Conservation (phyloP, 2,329 filamentous ascomycete species). For the Ophiosphaerella narmari region DNA sequence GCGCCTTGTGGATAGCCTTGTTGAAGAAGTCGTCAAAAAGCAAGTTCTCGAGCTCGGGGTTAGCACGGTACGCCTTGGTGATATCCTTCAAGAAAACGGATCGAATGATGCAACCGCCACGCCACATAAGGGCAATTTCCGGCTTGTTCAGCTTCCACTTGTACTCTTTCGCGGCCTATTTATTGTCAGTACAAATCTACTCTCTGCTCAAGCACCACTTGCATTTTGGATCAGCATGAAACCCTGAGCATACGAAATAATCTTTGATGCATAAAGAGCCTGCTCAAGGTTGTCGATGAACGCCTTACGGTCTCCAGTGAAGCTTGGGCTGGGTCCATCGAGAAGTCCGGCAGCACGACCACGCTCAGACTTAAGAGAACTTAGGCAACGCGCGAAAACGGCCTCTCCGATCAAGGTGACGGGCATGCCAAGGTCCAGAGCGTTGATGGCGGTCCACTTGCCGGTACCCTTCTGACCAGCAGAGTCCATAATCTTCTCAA, state of each 20-base stretch:
- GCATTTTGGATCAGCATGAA: slow-evolving; percentile 99
- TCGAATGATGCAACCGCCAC: slow-evolving; percentile 99
- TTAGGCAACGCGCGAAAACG: slow-evolving; percentile 93
- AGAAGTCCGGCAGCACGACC: slow-evolving; percentile 78
- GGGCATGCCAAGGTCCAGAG: slow-evolving; percentile 96
- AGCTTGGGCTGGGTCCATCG: slow-evolving; percentile 74
- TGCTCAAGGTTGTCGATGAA: slow-evolving; percentile 98
- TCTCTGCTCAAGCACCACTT: slow-evolving; percentile 43
- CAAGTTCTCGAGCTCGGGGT: slow-evolving; percentile 95
- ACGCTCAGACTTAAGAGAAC: slow-evolving; percentile 93
- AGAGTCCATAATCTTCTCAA: slow-evolving; percentile 99
- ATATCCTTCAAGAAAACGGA: slow-evolving; percentile 99
- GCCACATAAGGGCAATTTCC: slow-evolving; percentile 99
- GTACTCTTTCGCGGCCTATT: slow-evolving; percentile 90
- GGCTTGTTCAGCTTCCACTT: slow-evolving; percentile 99
- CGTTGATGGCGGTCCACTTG: slow-evolving; percentile 99
- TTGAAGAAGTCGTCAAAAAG: slow-evolving; percentile 99
- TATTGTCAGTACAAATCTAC: slow-evolving; percentile 7
- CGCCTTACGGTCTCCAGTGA: slow-evolving; percentile 87
- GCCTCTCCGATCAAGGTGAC: slow-evolving; percentile 98
- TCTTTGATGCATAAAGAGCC: slow-evolving; percentile 98
- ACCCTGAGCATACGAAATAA: slow-evolving; percentile 98
- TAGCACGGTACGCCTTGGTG: slow-evolving; percentile 86
- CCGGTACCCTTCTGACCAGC: slow-evolving; percentile 99
- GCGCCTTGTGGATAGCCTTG: slow-evolving; percentile 96